Evolutionary conservation across 176 grass and related monocot genomes (phyloP).

Genomic region (Oryza brachyantha): DNA sequence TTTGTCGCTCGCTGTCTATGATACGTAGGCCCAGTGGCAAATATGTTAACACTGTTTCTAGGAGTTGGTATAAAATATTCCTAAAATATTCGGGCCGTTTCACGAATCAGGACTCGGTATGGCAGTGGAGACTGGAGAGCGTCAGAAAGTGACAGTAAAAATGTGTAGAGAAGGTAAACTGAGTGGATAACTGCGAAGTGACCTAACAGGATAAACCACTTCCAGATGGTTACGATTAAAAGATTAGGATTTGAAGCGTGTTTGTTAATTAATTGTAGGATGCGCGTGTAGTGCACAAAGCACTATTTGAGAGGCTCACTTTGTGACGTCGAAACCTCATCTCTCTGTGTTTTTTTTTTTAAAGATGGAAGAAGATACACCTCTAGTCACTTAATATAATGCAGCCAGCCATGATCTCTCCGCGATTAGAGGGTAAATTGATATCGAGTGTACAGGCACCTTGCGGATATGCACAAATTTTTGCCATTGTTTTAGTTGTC

Average conservation of each 20-base stretch:
- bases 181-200: not conserved
- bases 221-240: not conserved
- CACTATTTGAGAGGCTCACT: not conserved
- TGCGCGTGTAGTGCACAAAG: not conserved
- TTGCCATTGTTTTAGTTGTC: not conserved
- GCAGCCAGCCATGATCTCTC: not conserved
- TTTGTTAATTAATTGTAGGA: not conserved
- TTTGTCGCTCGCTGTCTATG: too few relatives aligned
- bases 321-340: not conserved
- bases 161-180: not conserved
- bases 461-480: not conserved
- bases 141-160: not conserved
- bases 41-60: too few relatives aligned
- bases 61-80: too few relatives aligned
- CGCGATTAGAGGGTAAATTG: not conserved
- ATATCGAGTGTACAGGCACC: not conserved
- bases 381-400: not conserved
- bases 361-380: not conserved
- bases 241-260: not conserved
- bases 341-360: not conserved
- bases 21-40: too few relatives aligned
- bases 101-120: not conserved
- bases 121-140: not conserved
- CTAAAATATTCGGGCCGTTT: not conserved
- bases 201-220: not conserved